Evolutionary conservation across 2,329 filamentous ascomycete species (phyloP).

Genomic region (Sporothrix variecibatus): DNA sequence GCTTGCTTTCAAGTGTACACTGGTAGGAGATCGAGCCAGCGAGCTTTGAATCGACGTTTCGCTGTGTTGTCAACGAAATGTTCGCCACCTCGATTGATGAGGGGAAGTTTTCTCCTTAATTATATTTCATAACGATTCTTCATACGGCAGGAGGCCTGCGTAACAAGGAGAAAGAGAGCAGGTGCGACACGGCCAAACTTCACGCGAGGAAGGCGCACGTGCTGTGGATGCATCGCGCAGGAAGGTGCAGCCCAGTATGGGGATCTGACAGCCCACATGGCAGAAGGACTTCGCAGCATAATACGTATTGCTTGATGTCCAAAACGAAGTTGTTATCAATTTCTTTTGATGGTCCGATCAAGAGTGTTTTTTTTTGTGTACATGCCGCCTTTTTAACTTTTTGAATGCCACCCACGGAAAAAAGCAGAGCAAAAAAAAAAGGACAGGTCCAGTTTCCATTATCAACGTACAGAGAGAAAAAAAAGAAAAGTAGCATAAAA

Average conservation of each 20-base stretch:
- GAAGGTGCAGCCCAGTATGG: background rate
- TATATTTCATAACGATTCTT: background rate
- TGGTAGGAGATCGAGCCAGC: background rate
- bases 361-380: background rate
- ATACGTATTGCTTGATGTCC: background rate
- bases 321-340: background rate
- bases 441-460: slow-evolving; percentile 18
- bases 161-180: background rate
- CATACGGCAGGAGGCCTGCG: slow-evolving; percentile 6
- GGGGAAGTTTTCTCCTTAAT: background rate
- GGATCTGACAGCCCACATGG: background rate
- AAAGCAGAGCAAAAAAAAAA: slow-evolving; percentile 10
- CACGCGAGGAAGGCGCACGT: background rate
- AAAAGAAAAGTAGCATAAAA: slow-evolving; percentile 9
- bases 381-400: background rate
- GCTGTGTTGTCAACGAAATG: background rate
- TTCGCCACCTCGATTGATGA: background rate
- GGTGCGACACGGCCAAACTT: background rate
- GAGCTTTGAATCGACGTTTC: background rate
- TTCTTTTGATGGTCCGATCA: background rate
- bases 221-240: background rate
- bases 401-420: background rate
- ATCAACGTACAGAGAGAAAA: slow-evolving; percentile 11
- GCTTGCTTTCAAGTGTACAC: background rate
- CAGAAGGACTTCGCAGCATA: background rate